Percentiles rank a stretch among this genome's conserved stretches.
These are phyloP conservation scores for Termitomyces sp. DNA, from an alignment of 768 basidiomycete species.

Conservation along the genomic window DNA sequence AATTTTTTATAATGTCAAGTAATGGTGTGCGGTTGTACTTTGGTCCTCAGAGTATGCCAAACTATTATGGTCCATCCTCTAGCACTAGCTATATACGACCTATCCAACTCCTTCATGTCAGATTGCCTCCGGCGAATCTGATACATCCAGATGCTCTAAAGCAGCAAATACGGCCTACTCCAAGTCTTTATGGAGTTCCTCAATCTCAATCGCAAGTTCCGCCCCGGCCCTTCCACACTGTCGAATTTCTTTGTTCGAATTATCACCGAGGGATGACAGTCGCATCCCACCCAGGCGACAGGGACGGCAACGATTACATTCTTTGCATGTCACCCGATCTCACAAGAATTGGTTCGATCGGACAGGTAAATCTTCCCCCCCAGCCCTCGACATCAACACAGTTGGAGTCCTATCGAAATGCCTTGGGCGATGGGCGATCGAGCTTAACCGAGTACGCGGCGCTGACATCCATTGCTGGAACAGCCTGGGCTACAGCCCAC, in stretches of 20 bases:
- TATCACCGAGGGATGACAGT: conserved; percentile 65
- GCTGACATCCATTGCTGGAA: conserved; percentile 71
- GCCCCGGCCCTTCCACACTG: conserved; percentile 53
- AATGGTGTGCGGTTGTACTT: conserved; percentile 88
- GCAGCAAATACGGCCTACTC: conserved; percentile 39
- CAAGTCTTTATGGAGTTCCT: conserved; percentile 41
- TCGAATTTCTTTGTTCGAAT: conserved; percentile 54
- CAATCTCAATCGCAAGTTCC: conserved; percentile 39
- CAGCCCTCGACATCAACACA: conserved; percentile 28
- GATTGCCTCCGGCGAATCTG: conserved; percentile 70
- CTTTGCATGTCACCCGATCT: conserved; percentile 74
- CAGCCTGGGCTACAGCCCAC: conserved; percentile 78
- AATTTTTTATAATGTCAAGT: conserved; percentile 75
- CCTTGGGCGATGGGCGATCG: conserved; percentile 37
- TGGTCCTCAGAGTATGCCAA: conserved; percentile 44
- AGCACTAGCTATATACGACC: conserved; percentile 26
- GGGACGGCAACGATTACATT: conserved; percentile 68
- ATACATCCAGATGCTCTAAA: conserved; percentile 72
- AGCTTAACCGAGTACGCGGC: conserved; percentile 75
- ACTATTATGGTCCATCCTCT: conserved; percentile 38
- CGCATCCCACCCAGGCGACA: conserved; percentile 69
- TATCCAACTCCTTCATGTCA: conserved; percentile 71
- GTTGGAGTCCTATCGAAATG: conserved; percentile 28
- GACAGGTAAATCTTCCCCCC: conserved; percentile 50
- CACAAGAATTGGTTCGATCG: conserved; percentile 62